Conservation (phyloP, 225 moss, liverwort and hornwort genomes). For the Neckera pumila region DNA sequence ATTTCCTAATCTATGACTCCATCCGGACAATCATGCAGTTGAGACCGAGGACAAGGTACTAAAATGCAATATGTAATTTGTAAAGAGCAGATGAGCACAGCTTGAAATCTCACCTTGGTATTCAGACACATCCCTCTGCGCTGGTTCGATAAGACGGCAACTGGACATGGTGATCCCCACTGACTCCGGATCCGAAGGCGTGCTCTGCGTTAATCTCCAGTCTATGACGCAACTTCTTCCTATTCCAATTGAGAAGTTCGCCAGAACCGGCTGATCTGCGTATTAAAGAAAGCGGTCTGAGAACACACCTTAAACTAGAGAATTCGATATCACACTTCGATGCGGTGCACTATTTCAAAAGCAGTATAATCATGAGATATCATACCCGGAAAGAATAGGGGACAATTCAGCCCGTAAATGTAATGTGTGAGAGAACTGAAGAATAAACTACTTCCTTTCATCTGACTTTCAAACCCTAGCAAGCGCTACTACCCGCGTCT, state of each 20-base stretch:
- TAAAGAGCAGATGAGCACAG: neutral
- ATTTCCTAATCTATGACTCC: neutral
- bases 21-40: neutral
- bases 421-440: neutral
- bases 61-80: neutral
- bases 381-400: neutral
- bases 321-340: neutral
- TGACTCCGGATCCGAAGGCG: neutral
- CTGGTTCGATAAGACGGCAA: neutral
- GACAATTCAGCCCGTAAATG: neutral
- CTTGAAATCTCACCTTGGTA: conserved; percentile 23
- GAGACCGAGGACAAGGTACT: neutral
- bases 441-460: neutral
- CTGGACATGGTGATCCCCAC: conserved; percentile 13
- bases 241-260: neutral
- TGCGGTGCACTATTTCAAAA: neutral
- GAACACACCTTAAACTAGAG: neutral
- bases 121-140: conserved; percentile 27
- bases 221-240: neutral
- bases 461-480: neutral
- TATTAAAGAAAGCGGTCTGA: neutral
- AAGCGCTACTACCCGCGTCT: neutral
- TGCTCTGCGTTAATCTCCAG: neutral
- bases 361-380: neutral
- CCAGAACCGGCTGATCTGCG: conserved; percentile 7